Base-by-base conservation (phyloP, 306 rosid species). In the Biancaea sappan region DNA sequence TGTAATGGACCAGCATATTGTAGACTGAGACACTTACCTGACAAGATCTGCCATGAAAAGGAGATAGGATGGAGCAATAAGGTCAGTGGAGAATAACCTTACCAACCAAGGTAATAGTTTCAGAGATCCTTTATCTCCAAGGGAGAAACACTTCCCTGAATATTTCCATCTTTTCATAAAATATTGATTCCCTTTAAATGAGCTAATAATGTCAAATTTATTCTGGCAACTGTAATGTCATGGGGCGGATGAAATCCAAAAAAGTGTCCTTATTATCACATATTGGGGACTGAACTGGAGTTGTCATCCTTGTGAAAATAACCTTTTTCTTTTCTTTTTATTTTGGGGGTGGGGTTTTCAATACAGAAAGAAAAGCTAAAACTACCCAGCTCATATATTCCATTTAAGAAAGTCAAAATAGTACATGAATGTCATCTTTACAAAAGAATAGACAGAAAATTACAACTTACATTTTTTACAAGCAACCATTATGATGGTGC, bases 61-160 rank as follows among this genome's bases (percentile, higher is more conserved):
- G 47, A 44, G 44, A 43, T 6, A 46, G 62, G 29, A 71, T 8
- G 16, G 22, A 69, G 71, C 72, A 79, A 73, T 79, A 72, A 65
- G 21, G 18, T 37, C 12, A 13, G n/a, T 18, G 51, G 69, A 7
- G 19, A 46, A 28, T 4, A n/a, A 47, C 12, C 72, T 68, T 52
- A 48, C 31, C 44, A 8, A 5, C n/a, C n/a, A n/a, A n/a, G n/a
- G n/a, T n/a, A n/a, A 15, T 47, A 68, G 18, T 19, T 32, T 37
- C 9, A 18, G 46, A 26, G 50, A 15, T 68, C 29, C 29, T 29
- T 8, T 15, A 8, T 24, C 43, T n/a, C 72, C 43, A 8, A 28
- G n/a, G 47, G 15, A 43, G 35, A 29, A n/a, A 67, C 58, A 47
- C 18, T 47, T 67, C 0, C 44, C 4, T n/a, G n/a, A n/a, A n/a